Conservation (phyloP, 2,329 filamentous ascomycete genomes). For the Fonsecaea pugnacius region DNA sequence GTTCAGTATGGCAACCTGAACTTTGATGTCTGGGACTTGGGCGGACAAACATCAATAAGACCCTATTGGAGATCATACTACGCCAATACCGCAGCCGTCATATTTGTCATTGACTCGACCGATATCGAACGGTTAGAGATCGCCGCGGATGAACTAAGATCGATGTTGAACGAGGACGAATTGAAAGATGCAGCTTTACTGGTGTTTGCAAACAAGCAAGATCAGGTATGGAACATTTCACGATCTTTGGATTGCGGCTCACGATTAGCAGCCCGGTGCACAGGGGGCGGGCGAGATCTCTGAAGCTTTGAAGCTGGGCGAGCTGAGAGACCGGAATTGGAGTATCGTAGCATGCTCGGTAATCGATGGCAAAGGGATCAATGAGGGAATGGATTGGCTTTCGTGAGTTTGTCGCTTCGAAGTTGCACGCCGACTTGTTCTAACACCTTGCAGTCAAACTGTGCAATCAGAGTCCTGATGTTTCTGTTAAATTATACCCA, state of each 20-base stretch:
- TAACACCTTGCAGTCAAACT: conserved; percentile 32
- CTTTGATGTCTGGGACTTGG: conserved; percentile 98
- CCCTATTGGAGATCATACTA: conserved; percentile 99
- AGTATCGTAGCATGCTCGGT: conserved; percentile 98
- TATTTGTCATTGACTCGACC: conserved; percentile 98
- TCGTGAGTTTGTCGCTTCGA: conserved; percentile 29
- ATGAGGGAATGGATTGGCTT: conserved; percentile 98
- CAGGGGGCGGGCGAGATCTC: conserved; percentile 97
- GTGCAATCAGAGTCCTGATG: conserved; percentile 36
- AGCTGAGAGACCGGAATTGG: conserved; percentile 96
- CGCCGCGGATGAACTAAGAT: conserved; percentile 85
- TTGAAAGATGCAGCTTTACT: conserved; percentile 87
- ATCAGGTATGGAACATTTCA: conserved; percentile 49
- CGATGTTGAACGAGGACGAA: conserved; percentile 98
- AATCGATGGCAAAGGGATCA: conserved; percentile 91
- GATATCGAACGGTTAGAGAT: conserved; percentile 95
- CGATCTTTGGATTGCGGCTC: conserved; percentile 9
- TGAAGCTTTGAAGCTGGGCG: conserved; percentile 85
- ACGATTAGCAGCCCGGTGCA: conserved; percentile 75
- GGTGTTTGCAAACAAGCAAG: conserved; percentile 99
- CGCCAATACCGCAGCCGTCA: conserved; percentile 95
- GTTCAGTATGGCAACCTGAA: conserved; percentile 98
- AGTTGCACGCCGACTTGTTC: not conserved
- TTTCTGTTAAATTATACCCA: conserved; percentile 13
- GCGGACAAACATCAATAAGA: conserved; percentile 96